These are phyloP conservation scores for Coffea eugenioides DNA, from an alignment of 257 asterid species.

Conservation along the genomic window DNA sequence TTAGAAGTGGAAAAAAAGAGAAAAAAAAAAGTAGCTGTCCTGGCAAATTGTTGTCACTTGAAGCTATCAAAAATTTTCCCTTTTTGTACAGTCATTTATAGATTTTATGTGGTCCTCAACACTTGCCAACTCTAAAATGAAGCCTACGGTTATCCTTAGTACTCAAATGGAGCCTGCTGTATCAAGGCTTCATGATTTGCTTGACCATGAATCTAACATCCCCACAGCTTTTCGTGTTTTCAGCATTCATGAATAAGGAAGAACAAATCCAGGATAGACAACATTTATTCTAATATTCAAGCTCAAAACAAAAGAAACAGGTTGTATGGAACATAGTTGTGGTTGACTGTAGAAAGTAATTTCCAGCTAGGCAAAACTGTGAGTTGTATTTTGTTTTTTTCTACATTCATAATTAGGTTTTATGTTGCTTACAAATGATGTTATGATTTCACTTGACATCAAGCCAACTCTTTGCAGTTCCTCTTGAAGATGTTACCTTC, in stretches of 20 bases:
- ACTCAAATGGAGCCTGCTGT: background rate
- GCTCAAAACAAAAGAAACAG: no score
- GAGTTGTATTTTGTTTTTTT: background rate
- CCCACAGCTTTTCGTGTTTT: background rate
- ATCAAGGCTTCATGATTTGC: background rate
- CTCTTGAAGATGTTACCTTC: background rate
- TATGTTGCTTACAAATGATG: background rate
- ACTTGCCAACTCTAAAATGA: background rate
- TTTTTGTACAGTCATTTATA: background rate
- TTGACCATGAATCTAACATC: background rate
- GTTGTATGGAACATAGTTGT: no score
- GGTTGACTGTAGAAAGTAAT: no score
- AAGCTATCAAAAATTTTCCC: background rate
- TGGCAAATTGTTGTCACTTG: background rate
- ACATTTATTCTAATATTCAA: background rate
- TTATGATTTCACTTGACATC: no score
- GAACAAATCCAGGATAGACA: background rate
- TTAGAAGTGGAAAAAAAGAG: no score
- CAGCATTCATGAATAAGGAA: background rate
- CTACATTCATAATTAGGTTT: background rate
- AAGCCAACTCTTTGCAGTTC: no score
- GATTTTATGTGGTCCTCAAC: conserved; percentile 3
- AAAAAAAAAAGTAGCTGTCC: background rate
- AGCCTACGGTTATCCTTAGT: background rate
- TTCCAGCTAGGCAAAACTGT: no score